Base-by-base conservation (phyloP, 1,139 yeast species). In the Blastobotrys niveus region DNA sequence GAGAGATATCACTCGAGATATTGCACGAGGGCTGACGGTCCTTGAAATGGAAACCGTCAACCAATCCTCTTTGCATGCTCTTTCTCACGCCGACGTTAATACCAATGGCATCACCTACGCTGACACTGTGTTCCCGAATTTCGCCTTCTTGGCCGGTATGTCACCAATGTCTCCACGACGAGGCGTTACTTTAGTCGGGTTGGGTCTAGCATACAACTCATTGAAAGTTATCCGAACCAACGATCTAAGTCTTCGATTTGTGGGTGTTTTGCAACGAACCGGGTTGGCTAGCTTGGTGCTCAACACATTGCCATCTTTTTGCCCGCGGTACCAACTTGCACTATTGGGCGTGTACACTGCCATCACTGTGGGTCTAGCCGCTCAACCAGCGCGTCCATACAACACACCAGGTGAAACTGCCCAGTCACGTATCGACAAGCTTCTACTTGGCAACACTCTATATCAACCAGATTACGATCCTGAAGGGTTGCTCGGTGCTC, bases 61-160 rank as follows among this genome's bases (percentile, higher is more conserved):
- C 43, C 53, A 55, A 19, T 51, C 59, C 25, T 52, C 51, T 19
- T 46, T 54, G 34, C 38, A 53, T 15, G 39, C 52, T n/a, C 49
- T 61, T 21, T 46, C 50, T 18, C 68, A 64, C 47, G 64, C 67
- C 5, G 46, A 52, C 10, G 54, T 60, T n/a, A 57, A 56, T 2
- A 56, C 52, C 21, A 55, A 55, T 40, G 42, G 51, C 17, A 47
- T 65, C 37, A 57, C 60, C 19, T 63, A 62, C 48, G 67, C 67
- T 18, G 69, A 64, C 48, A 63, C 69, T 2, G 57, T 66, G n/a
- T 61, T 64, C 51, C 70, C 70, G 5, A 54, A 64, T 29, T 63
- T 65, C 46, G 58, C 62, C 18, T 65, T 65, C 42, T 49, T 66
- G 27, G 51, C 63, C 3, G 70, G 70, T 14, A 54, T 64, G 61